Base-by-base conservation (phyloP, 2,329 filamentous ascomycete species). In the Coniochaeta ligniaria region DNA sequence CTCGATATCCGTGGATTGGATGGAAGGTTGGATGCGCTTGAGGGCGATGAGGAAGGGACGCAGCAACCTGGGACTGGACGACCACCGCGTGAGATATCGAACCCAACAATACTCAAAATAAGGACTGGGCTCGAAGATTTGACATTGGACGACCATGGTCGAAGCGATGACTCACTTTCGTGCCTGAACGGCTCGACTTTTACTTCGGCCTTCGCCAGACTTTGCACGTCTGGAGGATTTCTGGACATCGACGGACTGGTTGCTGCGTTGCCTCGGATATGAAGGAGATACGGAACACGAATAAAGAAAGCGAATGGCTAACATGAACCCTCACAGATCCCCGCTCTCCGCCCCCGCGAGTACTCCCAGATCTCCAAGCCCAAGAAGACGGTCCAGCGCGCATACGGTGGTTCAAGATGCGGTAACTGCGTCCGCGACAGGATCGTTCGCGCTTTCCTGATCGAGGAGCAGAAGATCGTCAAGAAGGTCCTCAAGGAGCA, bases 401-500 rank as follows among this genome's bases (percentile, higher is more conserved):
- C 95, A 75, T 99, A 99, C 80, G 93, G 95, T 79, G 95, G 95
- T 76, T 97, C 93, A 74, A 91, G 95, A 87, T 99, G 95, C 85
- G 92, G 90, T 76, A 95, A 92, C 86, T 99, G 95, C 81, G 95
- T 99, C 72, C 93, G 94, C 80, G 95, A 99, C 85, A 90, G 95
- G 73, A 91, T 99, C 71, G 92, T 97, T 57, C 92, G 95, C 72
- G 95, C 95, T 67, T 99, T 99, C 89, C 83, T 99, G 79, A 98
- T 99, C 70, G 96, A 99, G 86, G 95, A 99, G 88, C 95, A 99
- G 87, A 99, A 99, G 91, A 98, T 99, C 74, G 95, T 99, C 82
- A 99, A 99, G 92, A 99, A 99, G 91, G 95, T 99, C 74, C 87
- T 98, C 78, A 97, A 97, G 90, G 94, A 98, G 86, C 91, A 96